Conservation (phyloP, 2,329 filamentous ascomycete genomes). For the Monilinia fructigena region DNA sequence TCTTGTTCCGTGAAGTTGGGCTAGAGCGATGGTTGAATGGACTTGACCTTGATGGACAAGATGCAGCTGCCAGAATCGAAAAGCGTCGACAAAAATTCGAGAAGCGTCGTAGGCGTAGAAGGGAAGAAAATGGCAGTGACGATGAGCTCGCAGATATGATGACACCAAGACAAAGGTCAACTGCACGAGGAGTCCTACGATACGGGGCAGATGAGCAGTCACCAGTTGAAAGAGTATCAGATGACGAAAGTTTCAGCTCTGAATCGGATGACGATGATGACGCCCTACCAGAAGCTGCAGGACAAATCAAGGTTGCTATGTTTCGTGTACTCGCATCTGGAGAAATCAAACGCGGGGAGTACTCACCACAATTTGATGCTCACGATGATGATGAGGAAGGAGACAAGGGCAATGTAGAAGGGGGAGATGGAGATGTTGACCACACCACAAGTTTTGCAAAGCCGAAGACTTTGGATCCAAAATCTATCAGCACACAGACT, state of each 20-base stretch:
- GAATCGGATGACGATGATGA: slow-evolving; percentile 73
- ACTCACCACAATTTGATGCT: slow-evolving; percentile 95
- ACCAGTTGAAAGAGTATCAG: slow-evolving; percentile 67
- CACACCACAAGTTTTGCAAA: slow-evolving; percentile 98
- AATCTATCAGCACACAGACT: slow-evolving; percentile 97
- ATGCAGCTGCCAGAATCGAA: slow-evolving; percentile 85
- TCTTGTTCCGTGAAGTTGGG: slow-evolving; percentile 94
- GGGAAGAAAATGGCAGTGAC: slow-evolving; percentile 48
- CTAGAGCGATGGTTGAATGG: slow-evolving; percentile 96
- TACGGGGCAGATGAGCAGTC: slow-evolving; percentile 77
- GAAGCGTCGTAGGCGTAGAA: slow-evolving; percentile 64
- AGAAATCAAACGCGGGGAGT: slow-evolving; percentile 97
- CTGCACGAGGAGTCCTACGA: slow-evolving; percentile 60
- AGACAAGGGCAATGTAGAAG: slow-evolving; percentile 49
- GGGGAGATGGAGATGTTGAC: slow-evolving; percentile 74
- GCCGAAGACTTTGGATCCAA: slow-evolving; percentile 91
- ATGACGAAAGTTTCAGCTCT: slow-evolving; percentile 68
- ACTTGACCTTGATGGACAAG: slow-evolving; percentile 88
- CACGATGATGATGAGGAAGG: slow-evolving; percentile 76
- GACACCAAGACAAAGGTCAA: slow-evolving; percentile 17
- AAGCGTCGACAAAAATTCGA: slow-evolving; percentile 80
- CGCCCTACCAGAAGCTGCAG: slow-evolving; percentile 87
- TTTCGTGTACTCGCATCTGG: slow-evolving; percentile 93
- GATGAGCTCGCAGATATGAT: slow-evolving; percentile 47
- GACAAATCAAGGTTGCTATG: slow-evolving; percentile 97